phyloP scores from a whole-genome alignment of 192 early-diverging fungal genomes.

The Gonapodya sp. region DNA sequence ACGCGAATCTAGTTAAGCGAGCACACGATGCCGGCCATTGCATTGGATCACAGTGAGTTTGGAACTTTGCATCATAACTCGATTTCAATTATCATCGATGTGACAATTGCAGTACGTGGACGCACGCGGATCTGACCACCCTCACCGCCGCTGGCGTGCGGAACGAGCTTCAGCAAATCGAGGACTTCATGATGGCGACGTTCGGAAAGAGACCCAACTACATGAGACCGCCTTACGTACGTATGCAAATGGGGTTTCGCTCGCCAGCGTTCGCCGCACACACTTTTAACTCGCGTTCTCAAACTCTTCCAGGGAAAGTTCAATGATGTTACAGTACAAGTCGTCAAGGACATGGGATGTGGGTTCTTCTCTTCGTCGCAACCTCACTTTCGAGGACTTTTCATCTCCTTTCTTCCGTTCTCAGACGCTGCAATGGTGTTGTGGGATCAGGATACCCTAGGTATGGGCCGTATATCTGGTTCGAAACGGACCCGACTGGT shows the following conservation, averaged over 20 bases:
- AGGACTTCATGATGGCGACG: not conserved
- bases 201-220: conserved; percentile 13
- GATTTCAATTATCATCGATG: not conserved
- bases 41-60: not conserved
- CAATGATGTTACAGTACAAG: not conserved
- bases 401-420: no score
- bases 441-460: not conserved
- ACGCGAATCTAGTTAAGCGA: not conserved
- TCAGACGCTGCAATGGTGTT: not conserved
- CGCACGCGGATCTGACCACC: not conserved
- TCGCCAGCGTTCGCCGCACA: no score
- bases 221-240: conserved; percentile 12
- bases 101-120: conserved; percentile 9
- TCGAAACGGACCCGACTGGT: no score
- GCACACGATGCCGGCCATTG: not conserved
- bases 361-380: no score
- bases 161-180: not conserved
- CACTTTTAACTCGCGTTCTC: not conserved
- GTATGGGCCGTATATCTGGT: not conserved
- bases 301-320: not conserved
- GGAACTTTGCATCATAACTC: not conserved
- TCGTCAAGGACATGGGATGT: not conserved
- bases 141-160: not conserved
- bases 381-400: no score
- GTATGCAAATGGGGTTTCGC: not conserved